A percentile compares a stretch with the other conserved stretches of the same genome.
phyloP scores from a whole-genome alignment of 345 rosid genomes.

The Melaleuca quinquenervia region DNA sequence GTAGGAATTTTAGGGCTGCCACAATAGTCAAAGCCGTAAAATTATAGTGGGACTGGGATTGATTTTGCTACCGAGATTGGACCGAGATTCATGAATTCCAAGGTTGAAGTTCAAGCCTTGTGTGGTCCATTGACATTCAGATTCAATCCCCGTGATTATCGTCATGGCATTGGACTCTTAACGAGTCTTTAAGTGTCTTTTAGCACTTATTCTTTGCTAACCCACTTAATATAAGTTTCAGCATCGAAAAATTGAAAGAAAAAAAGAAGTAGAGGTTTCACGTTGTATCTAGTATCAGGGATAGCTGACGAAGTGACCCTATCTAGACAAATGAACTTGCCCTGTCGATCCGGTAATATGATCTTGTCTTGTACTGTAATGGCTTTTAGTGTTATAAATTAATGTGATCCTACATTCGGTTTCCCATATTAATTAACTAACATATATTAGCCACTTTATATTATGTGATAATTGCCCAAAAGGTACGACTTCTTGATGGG shows the following conservation, averaged over 20 bases:
- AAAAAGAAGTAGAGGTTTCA: no score
- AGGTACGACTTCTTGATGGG: no score
- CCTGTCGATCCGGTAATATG: not conserved
- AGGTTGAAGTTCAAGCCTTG: not conserved
- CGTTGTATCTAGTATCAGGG: not conserved
- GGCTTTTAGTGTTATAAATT: no score
- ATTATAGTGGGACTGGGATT: not conserved
- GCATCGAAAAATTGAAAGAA: not conserved
- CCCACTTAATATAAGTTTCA: no score
- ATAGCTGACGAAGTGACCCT: not conserved
- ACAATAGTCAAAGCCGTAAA: not conserved
- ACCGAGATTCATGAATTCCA: not conserved
- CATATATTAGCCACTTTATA: no score
- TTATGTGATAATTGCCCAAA: no score
- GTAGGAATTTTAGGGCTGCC: not conserved
- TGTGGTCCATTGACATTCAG: not conserved
- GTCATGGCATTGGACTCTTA: not conserved
- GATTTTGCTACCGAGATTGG: not conserved
- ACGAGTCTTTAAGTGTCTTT: not conserved
- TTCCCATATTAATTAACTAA: no score
- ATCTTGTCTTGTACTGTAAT: not conserved
- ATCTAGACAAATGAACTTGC: not conserved
- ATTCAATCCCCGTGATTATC: not conserved
- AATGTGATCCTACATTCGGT: no score
- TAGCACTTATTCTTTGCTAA: no score